phyloP scores from a whole-genome alignment of 352 stramenopile genomes.

The Globisporangium sylvaticum region DNA sequence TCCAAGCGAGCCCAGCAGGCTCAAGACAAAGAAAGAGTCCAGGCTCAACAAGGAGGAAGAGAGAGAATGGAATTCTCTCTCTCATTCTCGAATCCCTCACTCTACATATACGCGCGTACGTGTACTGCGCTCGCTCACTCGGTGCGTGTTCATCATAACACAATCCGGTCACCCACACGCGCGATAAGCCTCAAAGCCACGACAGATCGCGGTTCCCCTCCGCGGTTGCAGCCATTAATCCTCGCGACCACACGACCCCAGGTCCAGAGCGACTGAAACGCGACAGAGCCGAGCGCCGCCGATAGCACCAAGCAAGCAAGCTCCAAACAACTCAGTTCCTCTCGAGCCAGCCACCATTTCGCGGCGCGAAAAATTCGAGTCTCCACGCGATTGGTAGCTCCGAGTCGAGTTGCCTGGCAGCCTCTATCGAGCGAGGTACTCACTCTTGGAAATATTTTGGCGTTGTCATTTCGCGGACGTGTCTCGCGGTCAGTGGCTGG shows the following conservation, averaged over 20 bases:
- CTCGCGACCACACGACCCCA: neutral
- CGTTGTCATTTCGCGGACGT: neutral
- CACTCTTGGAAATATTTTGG: neutral
- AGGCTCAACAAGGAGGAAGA: neutral
- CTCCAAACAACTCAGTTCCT: neutral
- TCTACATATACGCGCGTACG: neutral
- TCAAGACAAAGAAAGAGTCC: too few relatives aligned
- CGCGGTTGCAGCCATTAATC: neutral
- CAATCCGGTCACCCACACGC: neutral
- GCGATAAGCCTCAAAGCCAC: neutral
- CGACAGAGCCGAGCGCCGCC: neutral
- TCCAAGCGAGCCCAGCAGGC: neutral
- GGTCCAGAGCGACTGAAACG: neutral
- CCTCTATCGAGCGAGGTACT: conserved; percentile 5
- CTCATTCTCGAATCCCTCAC: neutral
- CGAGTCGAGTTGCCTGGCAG: neutral
- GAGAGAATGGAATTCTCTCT: neutral
- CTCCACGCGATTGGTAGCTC: neutral
- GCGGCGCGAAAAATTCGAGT: neutral
- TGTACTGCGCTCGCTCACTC: neutral
- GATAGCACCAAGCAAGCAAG: neutral
- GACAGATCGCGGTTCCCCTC: neutral
- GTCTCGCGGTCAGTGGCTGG: conserved; percentile 3
- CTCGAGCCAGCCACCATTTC: conserved; percentile 3
- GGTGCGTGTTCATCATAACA: neutral